Evolutionary conservation across 2,329 filamentous ascomycete species (phyloP), one percentile per base, ranked within the genome.

Genomic region (Neodidymelliopsis sp.): DNA sequence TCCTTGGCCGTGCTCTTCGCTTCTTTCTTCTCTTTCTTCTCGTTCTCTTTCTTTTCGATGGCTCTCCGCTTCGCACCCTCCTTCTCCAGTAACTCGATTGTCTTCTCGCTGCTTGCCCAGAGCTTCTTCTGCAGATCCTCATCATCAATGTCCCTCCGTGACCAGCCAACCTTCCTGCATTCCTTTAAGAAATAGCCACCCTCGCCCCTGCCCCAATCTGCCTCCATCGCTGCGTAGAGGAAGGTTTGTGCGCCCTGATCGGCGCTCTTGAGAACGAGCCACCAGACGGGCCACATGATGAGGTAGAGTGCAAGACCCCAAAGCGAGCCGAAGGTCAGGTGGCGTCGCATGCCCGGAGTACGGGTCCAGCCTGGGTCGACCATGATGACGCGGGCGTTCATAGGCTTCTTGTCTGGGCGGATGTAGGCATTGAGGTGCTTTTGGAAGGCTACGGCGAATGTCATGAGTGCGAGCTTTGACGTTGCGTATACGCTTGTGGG

Each of bases 371-470:
- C 93, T 0, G 94, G 94, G 64, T 99, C 93, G 2, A 92, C 90
- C 49, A 96, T 82, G 38, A 96, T 79, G 34, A 97, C 91, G 24
- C 90, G 84, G 3, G 91, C 82, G 60, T 91, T 96, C 77, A 87
- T 88, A 1, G 91, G 91, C 36, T 89, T 78, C 54, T 87, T 83
- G 69, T 99, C 94, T 0, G 92, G 91, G 18, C 94, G 83, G 65
- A 89, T 84, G 73, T 95, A 96, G 2, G 87, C 78, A 59, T 91
- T 86, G 35, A 99, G 80, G 70, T 97, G 93, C 70, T 96, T 94
- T 75, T 97, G 93, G 71, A 93, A 96, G 7, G 93, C 89, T 37
- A 88, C 83, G 0, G 90, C 92, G 69, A 99, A 97, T 12, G 89
- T 85, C 80, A 93, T 95, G 34, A 97, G 79, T 0, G 94, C 91